phyloP scores from a whole-genome alignment of 345 rosid genomes.

The Salix caprea region DNA sequence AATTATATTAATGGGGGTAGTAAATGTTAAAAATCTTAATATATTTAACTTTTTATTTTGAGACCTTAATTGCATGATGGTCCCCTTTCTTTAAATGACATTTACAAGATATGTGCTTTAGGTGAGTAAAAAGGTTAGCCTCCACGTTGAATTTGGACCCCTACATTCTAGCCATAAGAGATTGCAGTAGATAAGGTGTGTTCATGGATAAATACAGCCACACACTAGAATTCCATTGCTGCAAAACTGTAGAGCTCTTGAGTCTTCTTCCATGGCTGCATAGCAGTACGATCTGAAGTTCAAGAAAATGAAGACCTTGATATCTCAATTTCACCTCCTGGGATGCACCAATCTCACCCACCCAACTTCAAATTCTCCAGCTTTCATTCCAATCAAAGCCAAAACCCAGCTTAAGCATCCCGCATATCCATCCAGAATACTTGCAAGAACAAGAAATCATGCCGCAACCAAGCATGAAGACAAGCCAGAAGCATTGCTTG shows the following conservation, averaged over 20 bases:
- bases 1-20: no score
- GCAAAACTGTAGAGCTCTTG: not conserved
- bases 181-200: conserved; percentile 3
- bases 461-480: not conserved
- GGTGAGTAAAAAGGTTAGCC: not conserved
- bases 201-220: conserved; percentile 2
- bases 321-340: conserved; percentile 18
- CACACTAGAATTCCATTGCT: not conserved
- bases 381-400: conserved; percentile 3
- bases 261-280: not conserved
- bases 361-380: conserved; percentile 8
- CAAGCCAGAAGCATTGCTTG: conserved; percentile 13
- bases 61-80: not conserved
- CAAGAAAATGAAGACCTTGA: conserved; percentile 31
- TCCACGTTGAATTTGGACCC: not conserved
- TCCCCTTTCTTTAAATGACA: not conserved
- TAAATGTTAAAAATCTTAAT: no score
- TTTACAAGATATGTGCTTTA: not conserved
- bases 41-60: no score
- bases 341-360: conserved; percentile 5
- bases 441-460: not conserved
- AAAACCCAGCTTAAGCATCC: not conserved
- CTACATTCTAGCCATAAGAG: not conserved
- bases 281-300: not conserved
- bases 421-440: not conserved